phyloP scores from a whole-genome alignment of 352 stramenopile genomes.

The Lagenidium giganteum region DNA sequence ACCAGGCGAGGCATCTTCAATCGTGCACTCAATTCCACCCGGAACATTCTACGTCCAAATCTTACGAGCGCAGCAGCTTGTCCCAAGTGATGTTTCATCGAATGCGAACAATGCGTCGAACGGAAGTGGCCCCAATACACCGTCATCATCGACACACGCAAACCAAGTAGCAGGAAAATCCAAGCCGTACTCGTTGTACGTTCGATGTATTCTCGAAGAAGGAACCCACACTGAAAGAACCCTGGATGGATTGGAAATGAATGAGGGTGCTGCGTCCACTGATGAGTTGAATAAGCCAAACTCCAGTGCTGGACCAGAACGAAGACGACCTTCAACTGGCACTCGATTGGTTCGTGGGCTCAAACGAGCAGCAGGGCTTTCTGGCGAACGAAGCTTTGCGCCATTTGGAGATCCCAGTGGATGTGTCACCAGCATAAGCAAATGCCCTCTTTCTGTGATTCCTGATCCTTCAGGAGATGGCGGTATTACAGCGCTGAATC shows the following conservation, averaged over 20 bases:
- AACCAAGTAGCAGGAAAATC: constrained; percentile 28
- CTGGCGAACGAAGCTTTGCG: constrained; percentile 63
- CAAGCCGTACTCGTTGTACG: constrained; percentile 57
- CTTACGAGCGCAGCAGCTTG: constrained; percentile 61
- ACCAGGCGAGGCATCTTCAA: constrained; percentile 65
- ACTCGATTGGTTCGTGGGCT: constrained; percentile 71
- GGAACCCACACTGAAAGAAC: constrained; percentile 71
- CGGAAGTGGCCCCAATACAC: not conserved
- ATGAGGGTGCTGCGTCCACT: constrained; percentile 9
- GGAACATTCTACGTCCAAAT: constrained; percentile 84
- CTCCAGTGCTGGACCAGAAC: constrained; percentile 17
- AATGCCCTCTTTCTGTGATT: constrained; percentile 23
- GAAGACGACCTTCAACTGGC: constrained; percentile 44
- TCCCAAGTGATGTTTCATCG: constrained; percentile 22
- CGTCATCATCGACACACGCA: constrained; percentile 8
- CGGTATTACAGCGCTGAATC: constrained; percentile 25
- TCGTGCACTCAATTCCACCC: constrained; percentile 64
- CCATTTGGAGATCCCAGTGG: constrained; percentile 66
- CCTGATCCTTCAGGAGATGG: constrained; percentile 21
- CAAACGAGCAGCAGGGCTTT: constrained; percentile 66
- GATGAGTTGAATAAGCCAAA: constrained; percentile 16
- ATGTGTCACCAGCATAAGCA: constrained; percentile 75
- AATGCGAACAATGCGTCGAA: not conserved
- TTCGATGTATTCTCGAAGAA: constrained; percentile 72
- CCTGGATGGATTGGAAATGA: constrained; percentile 55